A percentile compares a stretch with the other conserved stretches of the same genome.
Evolutionary conservation across 768 basidiomycete genomes (phyloP).

Genomic region (Tylopilus plumbeoviolaceoides): DNA sequence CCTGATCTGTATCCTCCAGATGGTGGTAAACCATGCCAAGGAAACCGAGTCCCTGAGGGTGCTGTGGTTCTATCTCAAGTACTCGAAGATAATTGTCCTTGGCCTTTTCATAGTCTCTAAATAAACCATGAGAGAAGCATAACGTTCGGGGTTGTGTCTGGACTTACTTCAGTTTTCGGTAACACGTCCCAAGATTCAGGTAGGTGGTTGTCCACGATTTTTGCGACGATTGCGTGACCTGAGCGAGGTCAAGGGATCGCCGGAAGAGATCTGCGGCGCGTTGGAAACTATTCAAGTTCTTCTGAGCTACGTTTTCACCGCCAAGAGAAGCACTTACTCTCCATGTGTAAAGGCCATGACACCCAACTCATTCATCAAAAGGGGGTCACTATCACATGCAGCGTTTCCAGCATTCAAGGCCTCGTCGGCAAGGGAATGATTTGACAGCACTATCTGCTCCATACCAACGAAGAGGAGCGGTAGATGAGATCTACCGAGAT

Average conservation of each 20-base stretch:
- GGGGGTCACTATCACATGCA: constrained; percentile 85
- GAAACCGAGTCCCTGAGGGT: constrained; percentile 77
- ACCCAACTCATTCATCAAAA: constrained; percentile 88
- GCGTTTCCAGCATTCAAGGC: constrained; percentile 76
- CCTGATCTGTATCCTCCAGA: constrained; percentile 64
- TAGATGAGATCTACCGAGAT: constrained; percentile 72
- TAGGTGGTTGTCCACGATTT: constrained; percentile 87
- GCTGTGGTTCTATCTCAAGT: constrained; percentile 82
- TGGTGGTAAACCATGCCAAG: constrained; percentile 88
- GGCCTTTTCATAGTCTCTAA: constrained; percentile 59
- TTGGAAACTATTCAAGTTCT: constrained; percentile 57
- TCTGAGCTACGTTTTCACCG: neutral
- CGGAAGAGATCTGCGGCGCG: constrained; percentile 68
- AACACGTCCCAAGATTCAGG: constrained; percentile 88
- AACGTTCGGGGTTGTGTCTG: neutral
- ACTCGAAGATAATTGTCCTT: constrained; percentile 72
- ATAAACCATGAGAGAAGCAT: constrained; percentile 9
- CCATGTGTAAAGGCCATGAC: constrained; percentile 88
- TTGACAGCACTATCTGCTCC: constrained; percentile 92
- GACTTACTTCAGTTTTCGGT: constrained; percentile 72
- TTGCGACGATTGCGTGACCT: constrained; percentile 81
- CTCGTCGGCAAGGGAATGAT: constrained; percentile 78
- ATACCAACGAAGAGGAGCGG: constrained; percentile 96
- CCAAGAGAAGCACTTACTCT: constrained; percentile 48
- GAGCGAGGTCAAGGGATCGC: constrained; percentile 73